These are phyloP conservation scores for Kodamaea anthophila DNA, from an alignment of 1,139 yeast species.

Conservation along the genomic window DNA sequence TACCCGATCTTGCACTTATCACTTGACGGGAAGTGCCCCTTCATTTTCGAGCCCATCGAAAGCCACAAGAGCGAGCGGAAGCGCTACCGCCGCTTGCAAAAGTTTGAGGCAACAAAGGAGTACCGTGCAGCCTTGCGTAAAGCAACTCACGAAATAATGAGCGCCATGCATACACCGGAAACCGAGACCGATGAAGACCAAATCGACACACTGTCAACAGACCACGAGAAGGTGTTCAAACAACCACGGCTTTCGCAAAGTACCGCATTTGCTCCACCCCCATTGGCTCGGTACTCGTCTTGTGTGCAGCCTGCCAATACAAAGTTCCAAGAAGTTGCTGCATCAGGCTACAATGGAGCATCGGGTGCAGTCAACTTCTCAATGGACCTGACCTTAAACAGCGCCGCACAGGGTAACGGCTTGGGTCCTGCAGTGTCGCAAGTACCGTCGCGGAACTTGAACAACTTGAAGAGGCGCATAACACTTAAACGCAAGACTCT, in stretches of 20 bases:
- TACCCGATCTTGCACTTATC: conserved; percentile 42
- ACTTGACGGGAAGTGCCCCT: conserved; percentile 69
- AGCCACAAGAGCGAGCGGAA: conserved; percentile 30
- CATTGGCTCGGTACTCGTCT: conserved; percentile 23
- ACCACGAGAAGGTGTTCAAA: conserved; percentile 12
- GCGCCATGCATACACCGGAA: conserved; percentile 15
- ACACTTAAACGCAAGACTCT: conserved; percentile 33
- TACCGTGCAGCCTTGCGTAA: conserved; percentile 33
- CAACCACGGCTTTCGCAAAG: conserved; percentile 9
- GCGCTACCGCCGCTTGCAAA: conserved; percentile 31
- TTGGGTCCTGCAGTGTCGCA: conserved; percentile 63
- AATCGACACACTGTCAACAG: conserved; percentile 7
- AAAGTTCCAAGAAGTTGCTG: conserved; percentile 60
- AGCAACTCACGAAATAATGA: conserved; percentile 31
- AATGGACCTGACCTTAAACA: conserved; percentile 39
- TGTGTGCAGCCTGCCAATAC: conserved; percentile 23
- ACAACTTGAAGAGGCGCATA: conserved; percentile 50
- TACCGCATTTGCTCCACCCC: conserved; percentile 7
- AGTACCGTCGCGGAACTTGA: conserved; percentile 62
- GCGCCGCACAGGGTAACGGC: conserved; percentile 51
- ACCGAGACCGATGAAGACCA: conserved; percentile 10
- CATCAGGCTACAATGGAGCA: conserved; percentile 73
- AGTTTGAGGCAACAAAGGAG: conserved; percentile 36
- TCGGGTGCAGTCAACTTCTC: conserved; percentile 40
- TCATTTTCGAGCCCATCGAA: conserved; percentile 44